These are phyloP conservation scores for Limnomonas spitsbergensis DNA, from an alignment of 139 green algal genomes.

Conservation along the genomic window DNA sequence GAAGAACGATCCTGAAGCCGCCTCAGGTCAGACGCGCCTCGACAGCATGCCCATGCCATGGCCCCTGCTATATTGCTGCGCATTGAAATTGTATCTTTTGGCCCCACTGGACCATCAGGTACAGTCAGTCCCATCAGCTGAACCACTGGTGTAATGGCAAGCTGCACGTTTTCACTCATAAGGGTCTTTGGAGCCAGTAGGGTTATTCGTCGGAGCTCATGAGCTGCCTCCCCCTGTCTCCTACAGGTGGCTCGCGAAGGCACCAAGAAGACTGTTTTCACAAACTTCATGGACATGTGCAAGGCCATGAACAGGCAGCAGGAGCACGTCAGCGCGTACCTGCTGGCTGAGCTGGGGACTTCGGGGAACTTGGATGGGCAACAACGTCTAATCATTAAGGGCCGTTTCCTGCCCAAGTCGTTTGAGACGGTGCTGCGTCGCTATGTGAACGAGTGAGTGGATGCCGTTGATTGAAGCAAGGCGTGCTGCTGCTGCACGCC, in stretches of 20 bases:
- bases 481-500: no score
- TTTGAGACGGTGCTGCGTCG: slow-evolving; percentile 95
- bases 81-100: no score
- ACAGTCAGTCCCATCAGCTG: no score
- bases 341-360: slow-evolving; percentile 94
- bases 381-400: slow-evolving; percentile 93
- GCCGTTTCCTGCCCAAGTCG: slow-evolving; percentile 94
- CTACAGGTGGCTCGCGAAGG: slow-evolving; percentile 90
- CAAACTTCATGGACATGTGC: slow-evolving; percentile 99
- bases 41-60: no score
- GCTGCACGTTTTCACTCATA: no score
- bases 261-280: slow-evolving; percentile 99
- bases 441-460: slow-evolving; percentile 95
- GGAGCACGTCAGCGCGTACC: slow-evolving; percentile 72
- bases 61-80: no score
- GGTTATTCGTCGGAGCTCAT: no score
- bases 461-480: no score
- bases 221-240: no score
- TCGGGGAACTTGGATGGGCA: slow-evolving; percentile 87
- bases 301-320: slow-evolving; percentile 75
- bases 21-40: slow-evolving; percentile 76
- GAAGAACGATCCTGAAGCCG: slow-evolving; percentile 94
- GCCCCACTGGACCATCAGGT: no score
- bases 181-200: no score
- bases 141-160: no score